Evolutionary conservation across 2,329 filamentous ascomycete genomes (phyloP).

Genomic region (Hypoxylon sp.): DNA sequence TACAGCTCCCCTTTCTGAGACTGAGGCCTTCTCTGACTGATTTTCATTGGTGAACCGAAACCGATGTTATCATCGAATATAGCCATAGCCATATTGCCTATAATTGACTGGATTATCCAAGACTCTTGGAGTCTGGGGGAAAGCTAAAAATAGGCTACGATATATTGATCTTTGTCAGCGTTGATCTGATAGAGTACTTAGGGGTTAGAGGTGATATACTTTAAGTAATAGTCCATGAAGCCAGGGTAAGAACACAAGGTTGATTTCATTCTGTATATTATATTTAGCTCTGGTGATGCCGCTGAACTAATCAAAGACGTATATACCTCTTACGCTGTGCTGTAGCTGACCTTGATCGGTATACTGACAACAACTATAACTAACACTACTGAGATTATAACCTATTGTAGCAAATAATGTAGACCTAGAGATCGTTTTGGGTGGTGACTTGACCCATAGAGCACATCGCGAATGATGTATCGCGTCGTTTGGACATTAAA

Average conservation of each 20-base stretch:
- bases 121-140: conserved; percentile 4
- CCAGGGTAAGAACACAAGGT: background rate
- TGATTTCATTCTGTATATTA: background rate
- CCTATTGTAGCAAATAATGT: background rate
- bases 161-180: background rate
- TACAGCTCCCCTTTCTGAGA: conserved; percentile 10
- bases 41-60: conserved; percentile 11
- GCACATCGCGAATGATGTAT: background rate
- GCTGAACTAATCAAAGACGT: background rate
- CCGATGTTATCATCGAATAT: conserved; percentile 14
- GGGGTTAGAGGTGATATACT: background rate
- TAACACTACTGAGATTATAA: background rate
- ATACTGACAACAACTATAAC: background rate
- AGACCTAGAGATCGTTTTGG: background rate
- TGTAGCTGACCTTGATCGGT: background rate
- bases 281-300: background rate
- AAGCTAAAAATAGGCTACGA: conserved; percentile 10
- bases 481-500: background rate
- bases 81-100: conserved; percentile 26
- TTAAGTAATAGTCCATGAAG: background rate
- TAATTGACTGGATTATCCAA: conserved; percentile 13
- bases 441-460: background rate
- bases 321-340: no score
- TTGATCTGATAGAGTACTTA: background rate
- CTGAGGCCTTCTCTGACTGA: background rate